Base-by-base conservation (phyloP, 768 basidiomycete genomes). In the Favolaschia claudopus region DNA sequence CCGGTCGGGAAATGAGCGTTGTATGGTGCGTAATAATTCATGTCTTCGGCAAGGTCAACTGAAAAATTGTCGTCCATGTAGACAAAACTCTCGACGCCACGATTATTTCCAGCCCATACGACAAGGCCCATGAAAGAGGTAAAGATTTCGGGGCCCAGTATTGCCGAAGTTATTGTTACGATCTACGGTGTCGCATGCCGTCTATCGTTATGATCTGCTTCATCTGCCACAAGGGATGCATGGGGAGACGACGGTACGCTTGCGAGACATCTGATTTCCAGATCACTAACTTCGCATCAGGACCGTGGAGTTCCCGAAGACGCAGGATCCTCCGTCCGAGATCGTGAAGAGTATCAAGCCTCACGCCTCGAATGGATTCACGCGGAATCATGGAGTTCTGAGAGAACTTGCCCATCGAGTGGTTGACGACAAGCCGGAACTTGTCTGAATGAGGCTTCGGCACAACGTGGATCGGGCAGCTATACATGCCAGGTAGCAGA, bases 21-120 rank as follows among this genome's bases (percentile, higher is more conserved):
- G 64, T 79, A 76, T 0, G 67, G 70, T n/a, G 31, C 24, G 47
- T 79, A 79, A 22, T 32, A 68, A 4, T 44, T 32, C 9, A 74
- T 55, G 13, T 73, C 61, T 9, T 32, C 45, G 1, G 64, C 58
- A 19, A 63, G 19, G 8, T 71, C 74, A 20, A 45, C 67, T 5
- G 60, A 45, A 45, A 70, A 76, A 14, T 36, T 38, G 51, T 79
- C 77, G 52, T 78, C 74, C 9, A 74, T 65, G 44, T 76, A 81
- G 12, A 68, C 46, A 4, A 75, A 48, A 33, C 57, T 60, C 0
- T 17, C 8, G n/a, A 77, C 63, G 2, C 45, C 49, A 28, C 66
- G 6, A 7, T 27, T 51, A 10, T 61, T 60, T 0, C 73, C 74
- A 24, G 76, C 73, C 79, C 79, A 81, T 7, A 63, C 46, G 1